phyloP scores from a whole-genome alignment of 2,329 filamentous ascomycete genomes.

The Xylariaceae sp. region DNA sequence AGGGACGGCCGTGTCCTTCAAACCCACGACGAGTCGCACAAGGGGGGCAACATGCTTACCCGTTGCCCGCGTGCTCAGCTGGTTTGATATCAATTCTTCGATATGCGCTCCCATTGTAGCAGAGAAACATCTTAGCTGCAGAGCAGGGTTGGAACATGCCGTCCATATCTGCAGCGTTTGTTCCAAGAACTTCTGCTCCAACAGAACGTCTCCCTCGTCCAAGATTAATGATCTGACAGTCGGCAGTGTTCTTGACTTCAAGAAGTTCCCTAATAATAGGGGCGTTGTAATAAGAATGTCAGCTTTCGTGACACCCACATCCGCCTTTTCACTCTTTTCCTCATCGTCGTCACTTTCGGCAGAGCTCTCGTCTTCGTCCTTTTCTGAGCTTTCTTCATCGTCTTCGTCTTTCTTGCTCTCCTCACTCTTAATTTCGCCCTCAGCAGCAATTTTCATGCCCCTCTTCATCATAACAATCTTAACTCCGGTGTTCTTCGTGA shows the following conservation, averaged over 20 bases:
- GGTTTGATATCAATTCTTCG: constrained; percentile 69
- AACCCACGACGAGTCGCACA: constrained; percentile 82
- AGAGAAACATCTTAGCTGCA: constrained; percentile 83
- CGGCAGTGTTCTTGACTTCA: constrained; percentile 55
- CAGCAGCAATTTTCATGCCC: constrained; percentile 64
- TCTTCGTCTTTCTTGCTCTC: constrained; percentile 21
- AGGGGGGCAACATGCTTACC: constrained; percentile 48
- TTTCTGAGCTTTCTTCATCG: constrained; percentile 22
- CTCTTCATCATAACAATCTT: constrained; percentile 80
- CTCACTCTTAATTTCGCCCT: constrained; percentile 29
- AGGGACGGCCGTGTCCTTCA: constrained; percentile 93
- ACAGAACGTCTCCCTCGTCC: constrained; percentile 91
- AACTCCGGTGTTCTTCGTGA: constrained; percentile 70
- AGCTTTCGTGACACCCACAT: constrained; percentile 56
- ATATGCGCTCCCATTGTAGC: constrained; percentile 95
- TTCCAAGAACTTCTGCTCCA: constrained; percentile 78
- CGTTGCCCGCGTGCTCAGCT: constrained; percentile 52
- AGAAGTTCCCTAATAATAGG: constrained; percentile 68
- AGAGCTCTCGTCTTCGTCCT: constrained; percentile 24
- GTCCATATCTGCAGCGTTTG: constrained; percentile 84
- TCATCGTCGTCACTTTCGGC: constrained; percentile 38
- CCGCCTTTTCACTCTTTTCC: constrained; percentile 32
- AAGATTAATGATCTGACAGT: constrained; percentile 70
- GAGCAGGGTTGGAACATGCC: constrained; percentile 62
- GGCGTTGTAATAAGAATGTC: constrained; percentile 80